Conservation (phyloP, 345 rosid genomes). For the Eucalyptus sp. region DNA sequence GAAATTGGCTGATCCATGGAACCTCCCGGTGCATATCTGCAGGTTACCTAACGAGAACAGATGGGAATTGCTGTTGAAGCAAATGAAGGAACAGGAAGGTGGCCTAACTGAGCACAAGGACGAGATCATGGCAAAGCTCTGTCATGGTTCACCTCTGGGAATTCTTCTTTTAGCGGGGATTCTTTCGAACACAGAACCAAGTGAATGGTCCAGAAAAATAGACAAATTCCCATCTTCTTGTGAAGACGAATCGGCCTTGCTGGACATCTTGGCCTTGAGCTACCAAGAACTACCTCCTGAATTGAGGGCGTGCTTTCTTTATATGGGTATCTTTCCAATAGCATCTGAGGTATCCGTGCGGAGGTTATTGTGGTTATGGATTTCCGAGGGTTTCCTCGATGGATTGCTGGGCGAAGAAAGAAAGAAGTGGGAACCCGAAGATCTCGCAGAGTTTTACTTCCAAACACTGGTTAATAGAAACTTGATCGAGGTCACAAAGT, state of each 20-base stretch:
- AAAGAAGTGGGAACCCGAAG: neutral
- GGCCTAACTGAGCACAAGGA: neutral
- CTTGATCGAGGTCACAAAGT: constrained; percentile 7
- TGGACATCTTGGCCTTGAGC: neutral
- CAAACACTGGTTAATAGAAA: constrained; percentile 2
- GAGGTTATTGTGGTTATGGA: constrained; percentile 21
- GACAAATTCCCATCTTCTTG: neutral
- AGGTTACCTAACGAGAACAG: neutral
- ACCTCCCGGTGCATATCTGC: neutral
- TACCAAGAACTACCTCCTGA: neutral
- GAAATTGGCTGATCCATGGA: neutral
- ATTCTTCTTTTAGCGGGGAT: neutral
- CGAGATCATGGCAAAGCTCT: neutral
- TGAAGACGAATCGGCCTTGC: neutral
- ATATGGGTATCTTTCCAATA: constrained; percentile 22
- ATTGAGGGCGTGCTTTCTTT: constrained; percentile 12
- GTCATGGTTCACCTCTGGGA: neutral
- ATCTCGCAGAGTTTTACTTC: neutral
- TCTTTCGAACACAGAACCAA: neutral
- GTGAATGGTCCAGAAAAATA: neutral
- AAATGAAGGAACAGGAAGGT: neutral
- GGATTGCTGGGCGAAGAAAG: no score
- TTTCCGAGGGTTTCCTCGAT: constrained; percentile 18
- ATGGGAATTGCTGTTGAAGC: neutral
- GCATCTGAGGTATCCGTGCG: constrained; percentile 5